Base-by-base conservation (phyloP, 2,329 filamentous ascomycete genomes). In the Aspergillus oerlinghausenensis region DNA sequence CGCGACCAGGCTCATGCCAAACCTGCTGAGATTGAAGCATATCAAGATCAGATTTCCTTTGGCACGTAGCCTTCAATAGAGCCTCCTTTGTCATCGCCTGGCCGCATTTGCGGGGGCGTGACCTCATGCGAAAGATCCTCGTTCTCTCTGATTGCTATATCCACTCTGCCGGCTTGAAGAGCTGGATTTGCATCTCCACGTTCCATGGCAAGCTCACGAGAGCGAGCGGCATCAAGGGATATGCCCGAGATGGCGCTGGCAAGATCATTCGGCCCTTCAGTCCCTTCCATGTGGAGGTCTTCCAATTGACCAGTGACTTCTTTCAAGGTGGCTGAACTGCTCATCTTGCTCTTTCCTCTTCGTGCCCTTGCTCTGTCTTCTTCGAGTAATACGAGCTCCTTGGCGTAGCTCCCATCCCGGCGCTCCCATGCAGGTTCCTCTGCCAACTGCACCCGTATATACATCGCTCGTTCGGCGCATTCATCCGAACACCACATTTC, bases 401-500 rank as follows among this genome's bases (percentile, higher is more conserved):
- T 79, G 1, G 77, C 76, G 29, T 81, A 63, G 10, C 58, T 55
- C 50, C 69, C 69, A 28, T 64, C 81, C 3, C 82, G 83, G 52
- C 92, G 82, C 73, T 94, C 85, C 91, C 92, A 96, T 0, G 89
- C 90, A 0, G 92, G 90, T 60, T 88, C 87, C 69, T 94, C 89
- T 62, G 84, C 88, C 42, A 97, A 82, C 79, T 99, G 94, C 25
- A 95, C 89, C 68, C 92, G 90, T 65, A 97, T 81, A 73, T 92
- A 96, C 63, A 96, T 79, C 2, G 90, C 92, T 50, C 90, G 82
- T 62, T 85, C 84, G 2, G 89, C 89, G 75, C 94, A 99, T 42
- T 80, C 81, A 54, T 87, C 81, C 0, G 87, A 90, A 73, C 94
- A 99, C 90, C 92, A 99, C 74, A 87, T 88, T 75, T 94, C 90